A percentile compares a stretch with the other conserved stretches of the same genome.
phyloP scores from a whole-genome alignment of 192 early-diverging fungal species.

The Phycomyces nitens region DNA sequence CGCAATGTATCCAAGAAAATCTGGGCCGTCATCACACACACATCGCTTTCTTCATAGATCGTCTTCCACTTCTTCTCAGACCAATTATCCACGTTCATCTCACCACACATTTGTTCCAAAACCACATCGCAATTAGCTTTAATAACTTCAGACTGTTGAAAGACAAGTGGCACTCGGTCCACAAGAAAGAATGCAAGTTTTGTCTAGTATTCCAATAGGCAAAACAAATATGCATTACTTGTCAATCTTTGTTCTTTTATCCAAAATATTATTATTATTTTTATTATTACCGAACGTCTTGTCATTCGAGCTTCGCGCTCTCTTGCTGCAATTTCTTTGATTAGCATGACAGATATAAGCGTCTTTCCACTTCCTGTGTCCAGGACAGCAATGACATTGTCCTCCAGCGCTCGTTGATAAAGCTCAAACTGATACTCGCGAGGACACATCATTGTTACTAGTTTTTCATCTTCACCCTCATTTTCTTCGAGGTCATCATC shows the following conservation, averaged over 20 bases:
- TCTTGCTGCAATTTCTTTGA: conserved; percentile 61
- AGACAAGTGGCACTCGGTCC: conserved; percentile 81
- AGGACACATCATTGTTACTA: conserved; percentile 38
- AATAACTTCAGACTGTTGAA: conserved; percentile 83
- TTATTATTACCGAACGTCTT: conserved; percentile 34
- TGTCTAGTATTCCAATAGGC: conserved; percentile 23
- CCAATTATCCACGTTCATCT: conserved; percentile 65
- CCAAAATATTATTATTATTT: too few relatives aligned
- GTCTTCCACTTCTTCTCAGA: conserved; percentile 54
- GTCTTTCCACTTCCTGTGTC: conserved; percentile 96
- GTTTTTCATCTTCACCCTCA: neutral
- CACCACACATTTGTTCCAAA: conserved; percentile 65
- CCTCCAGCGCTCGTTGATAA: conserved; percentile 56
- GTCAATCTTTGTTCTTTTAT: too few relatives aligned
- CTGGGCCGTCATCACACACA: conserved; percentile 85
- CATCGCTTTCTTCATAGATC: conserved; percentile 57
- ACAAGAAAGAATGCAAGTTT: conserved; percentile 76
- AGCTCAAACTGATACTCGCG: conserved; percentile 83
- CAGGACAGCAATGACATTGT: conserved; percentile 85
- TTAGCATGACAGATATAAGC: conserved; percentile 80
- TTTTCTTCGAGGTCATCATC: conserved; percentile 5
- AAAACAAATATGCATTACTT: neutral
- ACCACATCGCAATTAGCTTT: conserved; percentile 56
- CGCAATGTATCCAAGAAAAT: conserved; percentile 78
- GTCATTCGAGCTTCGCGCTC: conserved; percentile 36